Conservation (phyloP, 2,329 filamentous ascomycete species). For the Emergomyces africanus region DNA sequence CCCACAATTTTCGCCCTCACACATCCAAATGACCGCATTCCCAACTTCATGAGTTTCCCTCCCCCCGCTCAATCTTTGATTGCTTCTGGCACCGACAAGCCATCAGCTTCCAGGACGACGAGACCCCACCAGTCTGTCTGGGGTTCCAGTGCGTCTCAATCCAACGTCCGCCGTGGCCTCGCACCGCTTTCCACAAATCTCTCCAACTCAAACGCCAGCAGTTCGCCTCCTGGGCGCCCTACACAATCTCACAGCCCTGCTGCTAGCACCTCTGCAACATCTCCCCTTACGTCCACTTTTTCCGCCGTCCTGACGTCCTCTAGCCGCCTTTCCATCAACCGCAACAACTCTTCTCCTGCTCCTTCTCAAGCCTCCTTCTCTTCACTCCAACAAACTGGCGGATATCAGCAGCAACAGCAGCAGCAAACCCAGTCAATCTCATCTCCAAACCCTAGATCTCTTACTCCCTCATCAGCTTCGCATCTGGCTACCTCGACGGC, state of each 20-base stretch:
- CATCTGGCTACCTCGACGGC: constrained; percentile 45
- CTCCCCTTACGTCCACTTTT: constrained; percentile 40
- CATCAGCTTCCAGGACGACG: constrained; percentile 31
- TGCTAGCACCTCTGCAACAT: constrained; percentile 37
- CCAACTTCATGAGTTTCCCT: constrained; percentile 44
- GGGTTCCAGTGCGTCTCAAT: constrained; percentile 43
- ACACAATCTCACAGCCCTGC: constrained; percentile 37
- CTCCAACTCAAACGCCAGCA: constrained; percentile 28
- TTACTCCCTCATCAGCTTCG: constrained; percentile 41
- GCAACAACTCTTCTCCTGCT: constrained; percentile 40
- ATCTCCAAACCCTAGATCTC: constrained; percentile 43
- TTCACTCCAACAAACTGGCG: constrained; percentile 37
- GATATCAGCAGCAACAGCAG: constrained; percentile 38
- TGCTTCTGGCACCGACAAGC: constrained; percentile 38
- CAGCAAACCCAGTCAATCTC: constrained; percentile 41
- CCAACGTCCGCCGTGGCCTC: constrained; percentile 43
- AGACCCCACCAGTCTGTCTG: constrained; percentile 43
- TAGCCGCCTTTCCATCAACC: constrained; percentile 38
- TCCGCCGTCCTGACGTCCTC: constrained; percentile 40
- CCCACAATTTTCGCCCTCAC: constrained; percentile 23
- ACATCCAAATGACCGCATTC: constrained; percentile 40
- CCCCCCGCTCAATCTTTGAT: constrained; percentile 40
- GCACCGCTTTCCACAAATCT: constrained; percentile 45
- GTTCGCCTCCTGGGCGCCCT: constrained; percentile 31
- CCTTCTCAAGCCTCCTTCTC: constrained; percentile 44